Evolutionary conservation across 176 grass and related monocot species (phyloP).

Genomic region (Tuctoria greenei): DNA sequence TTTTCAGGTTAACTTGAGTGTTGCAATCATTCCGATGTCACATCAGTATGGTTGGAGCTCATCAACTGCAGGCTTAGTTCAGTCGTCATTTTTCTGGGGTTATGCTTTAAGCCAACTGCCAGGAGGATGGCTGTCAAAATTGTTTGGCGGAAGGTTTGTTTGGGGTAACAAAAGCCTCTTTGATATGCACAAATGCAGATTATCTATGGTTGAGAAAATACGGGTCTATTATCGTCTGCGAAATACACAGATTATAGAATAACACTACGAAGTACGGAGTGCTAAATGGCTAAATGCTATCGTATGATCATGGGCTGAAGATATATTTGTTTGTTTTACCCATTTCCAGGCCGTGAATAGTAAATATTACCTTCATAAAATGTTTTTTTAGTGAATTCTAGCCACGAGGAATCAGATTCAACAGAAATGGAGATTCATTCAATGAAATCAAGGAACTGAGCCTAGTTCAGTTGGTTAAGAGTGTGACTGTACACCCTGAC

Average conservation of each 20-base stretch:
- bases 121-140: constrained; percentile 84
- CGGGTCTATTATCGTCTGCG: neutral
- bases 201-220: constrained; percentile 10
- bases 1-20: constrained; percentile 93
- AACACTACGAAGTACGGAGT: neutral
- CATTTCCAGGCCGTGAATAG: neutral
- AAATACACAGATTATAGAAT: neutral
- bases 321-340: neutral
- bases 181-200: constrained; percentile 2
- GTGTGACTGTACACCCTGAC: too few species aligned
- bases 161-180: constrained; percentile 49
- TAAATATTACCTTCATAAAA: neutral
- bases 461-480: too few species aligned
- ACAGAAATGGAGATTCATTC: neutral
- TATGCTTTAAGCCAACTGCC: constrained; percentile 93
- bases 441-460: neutral
- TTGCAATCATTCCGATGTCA: constrained; percentile 97
- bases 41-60: constrained; percentile 96
- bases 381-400: neutral
- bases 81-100: constrained; percentile 95
- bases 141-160: constrained; percentile 98
- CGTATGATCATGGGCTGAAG: neutral
- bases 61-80: constrained; percentile 90
- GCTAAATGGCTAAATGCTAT: constrained; percentile 3
- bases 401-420: constrained; percentile 1